phyloP scores from a whole-genome alignment of 2,329 filamentous ascomycete species.

The Penicillium nordicum region DNA sequence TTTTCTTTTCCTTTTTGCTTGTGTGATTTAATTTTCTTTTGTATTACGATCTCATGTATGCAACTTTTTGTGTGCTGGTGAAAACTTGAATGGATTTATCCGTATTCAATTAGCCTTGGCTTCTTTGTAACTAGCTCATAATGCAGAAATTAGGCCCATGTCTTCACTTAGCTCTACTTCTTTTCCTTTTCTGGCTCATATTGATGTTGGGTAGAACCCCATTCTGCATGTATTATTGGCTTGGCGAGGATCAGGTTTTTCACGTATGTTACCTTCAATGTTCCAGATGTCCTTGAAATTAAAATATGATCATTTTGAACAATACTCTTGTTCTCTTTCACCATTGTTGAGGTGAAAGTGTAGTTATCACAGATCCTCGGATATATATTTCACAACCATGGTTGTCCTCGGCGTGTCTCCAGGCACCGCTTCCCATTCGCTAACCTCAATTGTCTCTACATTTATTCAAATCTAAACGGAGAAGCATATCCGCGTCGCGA shows the following conservation, averaged over 20 bases:
- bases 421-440: neutral
- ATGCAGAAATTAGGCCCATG: neutral
- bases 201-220: neutral
- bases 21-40: constrained; percentile 26
- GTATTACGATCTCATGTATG: constrained; percentile 24
- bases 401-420: neutral
- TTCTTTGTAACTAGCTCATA: constrained; percentile 10
- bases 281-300: neutral
- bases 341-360: neutral
- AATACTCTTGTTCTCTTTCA: neutral
- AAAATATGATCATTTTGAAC: no score
- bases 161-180: neutral
- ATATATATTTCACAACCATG: neutral
- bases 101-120: neutral
- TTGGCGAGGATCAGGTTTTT: neutral
- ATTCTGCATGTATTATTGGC: neutral
- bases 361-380: neutral
- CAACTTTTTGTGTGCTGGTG: constrained; percentile 13
- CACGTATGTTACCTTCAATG: rapidly evolving
- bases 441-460: neutral
- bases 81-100: constrained; percentile 18
- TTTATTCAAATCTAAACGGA: neutral
- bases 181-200: neutral
- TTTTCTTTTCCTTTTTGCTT: constrained; percentile 10
- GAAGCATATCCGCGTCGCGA: constrained; percentile 9